Evolutionary conservation across 1,284 basidiomycete species (phyloP).

Genomic region (Jaminaea rosea): DNA sequence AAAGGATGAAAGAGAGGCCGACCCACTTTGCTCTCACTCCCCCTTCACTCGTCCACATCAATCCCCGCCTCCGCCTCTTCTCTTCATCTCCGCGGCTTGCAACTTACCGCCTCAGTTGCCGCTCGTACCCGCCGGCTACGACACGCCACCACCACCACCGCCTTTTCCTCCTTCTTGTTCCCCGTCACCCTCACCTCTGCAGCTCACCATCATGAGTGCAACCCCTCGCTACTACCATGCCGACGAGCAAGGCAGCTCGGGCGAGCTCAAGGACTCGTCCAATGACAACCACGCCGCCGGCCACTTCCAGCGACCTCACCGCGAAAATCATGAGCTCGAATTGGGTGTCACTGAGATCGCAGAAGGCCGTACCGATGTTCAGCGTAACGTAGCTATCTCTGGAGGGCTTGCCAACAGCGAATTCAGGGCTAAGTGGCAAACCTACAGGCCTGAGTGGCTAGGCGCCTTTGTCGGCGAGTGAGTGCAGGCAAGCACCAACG

Average conservation of each 20-base stretch:
- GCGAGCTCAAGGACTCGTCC: neutral
- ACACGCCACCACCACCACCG: no score
- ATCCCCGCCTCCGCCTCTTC: no score
- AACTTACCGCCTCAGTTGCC: no score
- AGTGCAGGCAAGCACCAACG: no score
- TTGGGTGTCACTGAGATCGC: conserved; percentile 49
- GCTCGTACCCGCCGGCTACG: no score
- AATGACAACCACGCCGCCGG: neutral
- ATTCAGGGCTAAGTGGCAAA: conserved; percentile 4
- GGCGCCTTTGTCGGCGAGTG: conserved; percentile 1
- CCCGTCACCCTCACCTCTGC: no score
- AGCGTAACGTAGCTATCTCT: conserved; percentile 13
- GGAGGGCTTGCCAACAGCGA: conserved; percentile 1
- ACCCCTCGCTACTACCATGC: neutral
- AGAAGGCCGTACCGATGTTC: conserved; percentile 19
- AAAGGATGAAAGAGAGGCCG: no score
- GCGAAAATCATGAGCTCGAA: conserved; percentile 35
- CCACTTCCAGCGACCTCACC: conserved; percentile 5
- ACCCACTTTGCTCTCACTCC: no score
- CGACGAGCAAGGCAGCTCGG: neutral
- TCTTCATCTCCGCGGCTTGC: no score
- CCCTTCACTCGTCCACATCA: no score
- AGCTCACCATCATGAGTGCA: no score
- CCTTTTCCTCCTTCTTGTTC: no score
- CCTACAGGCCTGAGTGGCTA: neutral